Evolutionary conservation across 768 basidiomycete species (phyloP).

Genomic region (Podaxis sp.): DNA sequence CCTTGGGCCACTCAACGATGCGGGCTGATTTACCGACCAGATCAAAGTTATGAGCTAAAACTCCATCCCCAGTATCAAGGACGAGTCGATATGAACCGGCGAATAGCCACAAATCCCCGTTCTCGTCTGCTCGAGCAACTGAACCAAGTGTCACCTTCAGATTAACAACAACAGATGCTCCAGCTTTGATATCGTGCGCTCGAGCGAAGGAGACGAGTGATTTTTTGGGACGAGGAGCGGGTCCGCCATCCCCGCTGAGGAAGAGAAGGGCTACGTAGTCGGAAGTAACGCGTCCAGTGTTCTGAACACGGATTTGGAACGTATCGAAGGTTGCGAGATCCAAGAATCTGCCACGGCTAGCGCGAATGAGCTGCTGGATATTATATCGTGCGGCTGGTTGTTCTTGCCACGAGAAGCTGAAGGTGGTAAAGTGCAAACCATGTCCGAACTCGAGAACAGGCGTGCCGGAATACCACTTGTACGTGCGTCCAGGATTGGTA

Average conservation of each 20-base stretch:
- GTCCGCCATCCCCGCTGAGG: slow-evolving; percentile 44
- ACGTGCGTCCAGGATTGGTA: slow-evolving; percentile 53
- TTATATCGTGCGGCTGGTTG: slow-evolving; percentile 34
- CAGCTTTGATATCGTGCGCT: slow-evolving; percentile 25
- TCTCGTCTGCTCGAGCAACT: slow-evolving; percentile 44
- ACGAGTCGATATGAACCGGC: slow-evolving; percentile 41
- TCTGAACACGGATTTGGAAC: slow-evolving; percentile 46
- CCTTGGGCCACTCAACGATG: slow-evolving; percentile 40
- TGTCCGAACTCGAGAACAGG: slow-evolving; percentile 54
- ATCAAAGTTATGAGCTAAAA: slow-evolving; percentile 39
- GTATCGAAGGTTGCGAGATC: slow-evolving; percentile 49
- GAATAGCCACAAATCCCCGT: slow-evolving; percentile 44
- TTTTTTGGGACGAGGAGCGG: slow-evolving; percentile 51
- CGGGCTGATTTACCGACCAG: slow-evolving; percentile 40
- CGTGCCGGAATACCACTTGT: slow-evolving; percentile 53
- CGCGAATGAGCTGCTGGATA: slow-evolving; percentile 37
- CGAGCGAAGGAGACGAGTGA: slow-evolving; percentile 49
- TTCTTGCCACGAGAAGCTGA: slow-evolving; percentile 37
- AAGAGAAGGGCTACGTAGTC: slow-evolving; percentile 59
- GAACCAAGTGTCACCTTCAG: slow-evolving; percentile 46
- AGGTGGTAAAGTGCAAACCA: slow-evolving; percentile 55
- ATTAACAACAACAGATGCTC: slow-evolving; percentile 26
- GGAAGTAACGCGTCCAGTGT: slow-evolving; percentile 46
- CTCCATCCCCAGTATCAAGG: slow-evolving; percentile 39
- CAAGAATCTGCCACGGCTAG: slow-evolving; percentile 20